Conservation (phyloP, 2,329 filamentous ascomycete species). For the Didymella exigua region DNA sequence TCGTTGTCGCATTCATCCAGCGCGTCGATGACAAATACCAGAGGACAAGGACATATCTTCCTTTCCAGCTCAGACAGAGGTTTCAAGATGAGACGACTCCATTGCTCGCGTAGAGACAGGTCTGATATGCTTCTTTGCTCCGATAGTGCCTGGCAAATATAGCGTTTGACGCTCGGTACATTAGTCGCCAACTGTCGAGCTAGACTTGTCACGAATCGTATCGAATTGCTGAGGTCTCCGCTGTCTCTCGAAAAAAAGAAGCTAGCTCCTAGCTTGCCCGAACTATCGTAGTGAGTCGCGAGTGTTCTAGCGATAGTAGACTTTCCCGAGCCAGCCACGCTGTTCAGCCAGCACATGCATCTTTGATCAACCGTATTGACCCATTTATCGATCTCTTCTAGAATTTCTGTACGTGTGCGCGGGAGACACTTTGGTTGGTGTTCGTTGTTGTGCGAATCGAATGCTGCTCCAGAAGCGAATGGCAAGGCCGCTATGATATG, state of each 20-base stretch:
- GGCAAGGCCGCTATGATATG: neutral
- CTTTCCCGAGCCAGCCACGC: slow-evolving; percentile 20
- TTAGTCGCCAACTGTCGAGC: slow-evolving; percentile 18
- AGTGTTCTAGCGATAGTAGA: slow-evolving; percentile 29
- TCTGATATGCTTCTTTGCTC: slow-evolving; percentile 13
- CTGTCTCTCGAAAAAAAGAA: slow-evolving; percentile 24
- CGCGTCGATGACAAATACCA: slow-evolving; percentile 30
- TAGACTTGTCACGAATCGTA: slow-evolving; percentile 25
- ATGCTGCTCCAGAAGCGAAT: slow-evolving; percentile 20
- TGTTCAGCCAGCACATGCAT: slow-evolving; percentile 42
- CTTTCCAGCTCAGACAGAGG: slow-evolving; percentile 4
- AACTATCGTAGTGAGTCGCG: slow-evolving; percentile 16
- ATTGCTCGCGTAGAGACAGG: slow-evolving; percentile 12
- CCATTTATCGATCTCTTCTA: slow-evolving; percentile 31
- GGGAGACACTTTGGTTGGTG: slow-evolving; percentile 28
- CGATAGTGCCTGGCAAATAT: slow-evolving; percentile 21
- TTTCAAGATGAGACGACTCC: slow-evolving; percentile 14
- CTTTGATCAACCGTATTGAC: slow-evolving; percentile 18
- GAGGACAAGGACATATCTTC: neutral
- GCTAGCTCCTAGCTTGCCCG: slow-evolving; percentile 15
- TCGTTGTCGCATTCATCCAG: slow-evolving; percentile 40
- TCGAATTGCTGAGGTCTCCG: slow-evolving; percentile 17
- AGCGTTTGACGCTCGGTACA: slow-evolving; percentile 12
- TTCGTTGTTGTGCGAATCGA: slow-evolving; percentile 23
- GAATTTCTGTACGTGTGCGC: slow-evolving; percentile 32